Evolutionary conservation across 345 rosid genomes (phyloP).

Genomic region (Syzygium jambos): DNA sequence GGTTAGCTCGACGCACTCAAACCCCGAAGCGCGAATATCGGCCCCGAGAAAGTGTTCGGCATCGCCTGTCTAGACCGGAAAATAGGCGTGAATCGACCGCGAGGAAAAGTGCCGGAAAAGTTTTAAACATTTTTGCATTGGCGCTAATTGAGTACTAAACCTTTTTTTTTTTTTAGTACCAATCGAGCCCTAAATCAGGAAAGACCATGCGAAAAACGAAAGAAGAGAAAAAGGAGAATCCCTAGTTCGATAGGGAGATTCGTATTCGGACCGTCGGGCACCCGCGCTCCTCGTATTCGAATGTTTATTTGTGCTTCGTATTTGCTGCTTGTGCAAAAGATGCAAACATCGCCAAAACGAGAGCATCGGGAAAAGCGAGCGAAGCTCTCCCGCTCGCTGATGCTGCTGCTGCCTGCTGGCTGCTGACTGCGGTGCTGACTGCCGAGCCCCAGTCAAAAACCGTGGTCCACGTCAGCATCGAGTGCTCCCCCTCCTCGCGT

Average conservation of each 20-base stretch:
- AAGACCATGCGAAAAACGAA: not conserved
- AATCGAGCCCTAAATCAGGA: fast-evolving
- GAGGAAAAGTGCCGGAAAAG: no score
- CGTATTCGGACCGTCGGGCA: not conserved
- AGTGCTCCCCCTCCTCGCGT: not conserved
- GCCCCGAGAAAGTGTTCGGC: not conserved
- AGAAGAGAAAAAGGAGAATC: not conserved
- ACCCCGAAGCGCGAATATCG: not conserved
- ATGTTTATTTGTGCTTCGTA: no score
- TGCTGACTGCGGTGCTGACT: no score
- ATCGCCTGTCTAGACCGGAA: not conserved
- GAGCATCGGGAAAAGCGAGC: no score
- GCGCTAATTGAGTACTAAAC: no score
- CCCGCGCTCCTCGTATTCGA: no score
- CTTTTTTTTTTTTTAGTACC: no score
- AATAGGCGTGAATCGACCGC: not conserved
- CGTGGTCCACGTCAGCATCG: not conserved
- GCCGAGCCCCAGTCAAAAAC: not conserved
- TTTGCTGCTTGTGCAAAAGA: no score
- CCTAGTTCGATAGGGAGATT: not conserved
- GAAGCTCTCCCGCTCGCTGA: no score
- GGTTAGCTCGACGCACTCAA: not conserved
- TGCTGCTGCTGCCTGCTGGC: no score
- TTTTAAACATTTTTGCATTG: no score
- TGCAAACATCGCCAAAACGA: no score